Evolutionary conservation across 179 eudicot genomes (phyloP), one percentile per base, ranked within the genome.

Genomic region (Actinidia polygama): DNA sequence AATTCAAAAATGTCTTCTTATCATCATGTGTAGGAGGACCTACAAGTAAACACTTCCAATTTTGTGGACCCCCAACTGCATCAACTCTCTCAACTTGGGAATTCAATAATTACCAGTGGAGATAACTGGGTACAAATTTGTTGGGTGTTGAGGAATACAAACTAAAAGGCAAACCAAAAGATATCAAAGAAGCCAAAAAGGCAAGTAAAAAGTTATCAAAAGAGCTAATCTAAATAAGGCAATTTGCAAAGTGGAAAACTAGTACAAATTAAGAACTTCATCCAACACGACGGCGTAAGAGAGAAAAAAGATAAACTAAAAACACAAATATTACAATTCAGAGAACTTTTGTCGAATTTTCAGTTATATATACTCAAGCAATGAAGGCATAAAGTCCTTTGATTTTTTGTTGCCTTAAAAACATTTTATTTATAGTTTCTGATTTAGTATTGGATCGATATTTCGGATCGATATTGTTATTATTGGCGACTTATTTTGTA

Each of bases 91-190:
- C 23, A 8, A 9, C n/a, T n/a, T 55, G 16, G 50, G 26, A 36
- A 30, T 58, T 55, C 49, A 18, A 54, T 50, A 53, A 74, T 74
- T 74, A 53, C 78, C 61, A 74, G 15, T 74, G 23, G 62, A 54
- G 44, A 54, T 24, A 57, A 9, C 62, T 53, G 78, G 18, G 1
- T 7, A 23, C 6, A 49, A 72, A 26, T 21, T 26, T 26, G 19
- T 54, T 15, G 49, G 15, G 79, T 75, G 64, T 40, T 8, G 8
- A 26, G 23, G 79, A 74, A 36, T 23, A 75, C 4, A 30, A 5
- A 6, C 76, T 15, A 30, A 30, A 62, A 23, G 30, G 26, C 30
- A 3, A 66, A 66, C 46, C 30, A 66, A 66, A 26, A 26, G 18
- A 16, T 24, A 66, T 16, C 30, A 24, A 66, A 66, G 71, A 66